Base-by-base conservation (phyloP, 2,329 filamentous ascomycete species). In the Fusarium nurragi region DNA sequence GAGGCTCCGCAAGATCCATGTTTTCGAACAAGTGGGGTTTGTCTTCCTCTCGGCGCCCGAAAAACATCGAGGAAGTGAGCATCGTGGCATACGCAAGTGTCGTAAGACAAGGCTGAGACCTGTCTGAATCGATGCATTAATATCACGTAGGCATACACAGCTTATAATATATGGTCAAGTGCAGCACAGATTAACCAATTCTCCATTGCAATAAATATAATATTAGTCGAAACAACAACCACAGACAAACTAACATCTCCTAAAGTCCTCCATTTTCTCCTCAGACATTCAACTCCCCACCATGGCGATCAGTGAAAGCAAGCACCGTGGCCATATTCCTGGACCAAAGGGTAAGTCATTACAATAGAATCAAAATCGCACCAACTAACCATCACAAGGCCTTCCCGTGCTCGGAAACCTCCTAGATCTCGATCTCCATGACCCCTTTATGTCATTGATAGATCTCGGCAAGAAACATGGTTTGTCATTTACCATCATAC, bases 281-380 rank as follows among this genome's bases (percentile, higher is more conserved):
- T 8, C 5, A 8, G 6, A 18, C 4, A 38, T 2, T 23, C 1
- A 3, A 18, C 9, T n/a, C 14, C 4, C 14, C 12, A 54, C 19
- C 7, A 54, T 59, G 55, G 30, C 55, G 19, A 28, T 14, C 10
- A 51, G 58, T 14, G n/a, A 51, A 37, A 11, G 18, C 30, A 58
- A 59, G n/a, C 38, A 9, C 3, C 22, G 7, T 2, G 16, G 37
- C 4, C 36, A 50, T 5, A 49, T 58, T 12, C 54, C 54, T 6
- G 54, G 54, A 2, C 54, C 54, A 1, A 58, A 58, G 16, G 39
- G 54, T 57, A 48, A 6, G 3, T 5, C 8, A 5, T 10, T 3
- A 14, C 5, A 13, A 9, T 0, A 14, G 5, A 1, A 19, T 1
- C 5, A 2, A 9, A 9, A 5, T 14, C 14, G 9, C 38, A 19